Conservation (phyloP, 2,329 filamentous ascomycete species). For the Fusarium circinatum region DNA sequence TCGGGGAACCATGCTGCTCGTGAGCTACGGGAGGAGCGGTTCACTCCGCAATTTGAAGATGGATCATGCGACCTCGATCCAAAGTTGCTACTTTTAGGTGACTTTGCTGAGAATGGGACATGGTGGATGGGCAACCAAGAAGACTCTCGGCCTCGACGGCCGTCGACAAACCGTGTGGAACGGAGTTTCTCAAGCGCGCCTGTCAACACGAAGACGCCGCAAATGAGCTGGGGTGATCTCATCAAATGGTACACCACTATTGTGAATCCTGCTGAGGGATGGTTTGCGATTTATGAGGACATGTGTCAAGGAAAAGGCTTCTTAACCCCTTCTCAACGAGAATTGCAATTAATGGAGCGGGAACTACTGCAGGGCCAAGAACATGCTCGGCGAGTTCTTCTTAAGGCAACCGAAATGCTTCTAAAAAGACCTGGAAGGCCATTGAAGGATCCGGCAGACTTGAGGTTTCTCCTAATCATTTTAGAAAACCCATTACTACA, state of each 20-base stretch:
- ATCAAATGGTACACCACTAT: constrained; percentile 79
- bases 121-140: constrained; percentile 79
- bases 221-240: constrained; percentile 79
- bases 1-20: constrained; percentile 48
- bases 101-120: constrained; percentile 81
- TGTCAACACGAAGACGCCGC: constrained; percentile 60
- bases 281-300: constrained; percentile 69
- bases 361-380: constrained; percentile 68
- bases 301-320: constrained; percentile 48
- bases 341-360: constrained; percentile 58
- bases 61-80: constrained; percentile 69
- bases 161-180: constrained; percentile 30
- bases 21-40: constrained; percentile 32
- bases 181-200: constrained; percentile 26
- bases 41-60: constrained; percentile 31
- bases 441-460: constrained; percentile 73
- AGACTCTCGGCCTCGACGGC: constrained; percentile 39
- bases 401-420: constrained; percentile 82
- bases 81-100: constrained; percentile 77
- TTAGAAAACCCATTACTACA: constrained; percentile 82
- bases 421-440: constrained; percentile 81
- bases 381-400: constrained; percentile 73
- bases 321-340: constrained; percentile 49
- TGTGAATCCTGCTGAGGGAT: constrained; percentile 73
- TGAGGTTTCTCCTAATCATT: constrained; percentile 82